Evolutionary conservation across 192 early-diverging fungal species (phyloP).

Genomic region (Podila horticola): DNA sequence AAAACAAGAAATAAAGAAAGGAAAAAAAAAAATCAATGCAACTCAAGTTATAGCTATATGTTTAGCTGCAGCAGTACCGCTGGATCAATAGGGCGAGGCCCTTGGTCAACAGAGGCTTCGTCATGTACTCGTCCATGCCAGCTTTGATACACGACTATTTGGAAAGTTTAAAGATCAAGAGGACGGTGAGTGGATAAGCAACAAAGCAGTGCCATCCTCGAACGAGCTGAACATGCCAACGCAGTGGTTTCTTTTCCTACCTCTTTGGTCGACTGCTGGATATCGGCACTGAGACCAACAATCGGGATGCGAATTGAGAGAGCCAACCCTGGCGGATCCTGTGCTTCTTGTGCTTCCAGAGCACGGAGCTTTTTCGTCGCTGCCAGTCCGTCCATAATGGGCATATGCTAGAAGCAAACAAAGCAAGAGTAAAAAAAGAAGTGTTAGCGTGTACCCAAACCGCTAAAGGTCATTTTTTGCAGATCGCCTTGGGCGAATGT

Average conservation of each 20-base stretch:
- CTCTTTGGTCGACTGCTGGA: constrained; percentile 47
- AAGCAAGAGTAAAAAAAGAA: background rate
- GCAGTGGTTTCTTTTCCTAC: background rate
- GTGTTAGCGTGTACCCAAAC: no score
- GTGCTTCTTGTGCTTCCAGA: constrained; percentile 22
- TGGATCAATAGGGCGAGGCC: constrained; percentile 39
- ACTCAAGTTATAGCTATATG: no score
- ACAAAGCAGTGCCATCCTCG: background rate
- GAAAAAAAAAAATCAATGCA: background rate
- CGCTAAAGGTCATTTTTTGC: background rate
- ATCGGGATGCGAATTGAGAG: constrained; percentile 26
- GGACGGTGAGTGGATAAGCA: background rate
- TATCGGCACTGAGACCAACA: constrained; percentile 46
- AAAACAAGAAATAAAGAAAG: no score
- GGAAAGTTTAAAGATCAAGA: background rate
- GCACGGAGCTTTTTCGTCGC: constrained; percentile 35
- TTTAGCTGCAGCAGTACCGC: constrained; percentile 21
- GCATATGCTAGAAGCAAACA: constrained; percentile 40
- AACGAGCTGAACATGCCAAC: background rate
- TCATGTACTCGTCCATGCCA: constrained; percentile 53
- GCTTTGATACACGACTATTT: constrained; percentile 41
- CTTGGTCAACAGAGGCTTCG: constrained; percentile 45
- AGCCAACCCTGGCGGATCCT: constrained; percentile 1
- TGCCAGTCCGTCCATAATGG: constrained; percentile 49
- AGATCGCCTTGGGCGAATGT: background rate